Base-by-base conservation (phyloP, 192 early-diverging fungal genomes). In the Coemansia sp. region DNA sequence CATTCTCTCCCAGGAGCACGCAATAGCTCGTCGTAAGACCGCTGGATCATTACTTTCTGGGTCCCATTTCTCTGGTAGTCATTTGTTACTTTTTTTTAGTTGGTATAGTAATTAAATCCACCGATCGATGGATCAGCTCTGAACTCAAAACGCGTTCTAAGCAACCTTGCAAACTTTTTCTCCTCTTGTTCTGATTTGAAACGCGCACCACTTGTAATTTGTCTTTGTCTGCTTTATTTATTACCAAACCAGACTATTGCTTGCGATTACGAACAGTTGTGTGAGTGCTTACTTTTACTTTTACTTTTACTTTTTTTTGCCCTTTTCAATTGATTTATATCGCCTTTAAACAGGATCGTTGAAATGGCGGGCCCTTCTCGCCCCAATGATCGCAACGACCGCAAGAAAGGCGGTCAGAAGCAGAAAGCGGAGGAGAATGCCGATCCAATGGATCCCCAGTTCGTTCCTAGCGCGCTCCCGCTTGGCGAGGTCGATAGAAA, bases 401-500 rank as follows among this genome's bases (percentile, higher is more conserved):
- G 34, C 57, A 59, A 36, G 24, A 59, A 59, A 59, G 57, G 33
- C 57, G 34, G 57, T 18, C 57, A 59, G 16, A 5, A 16, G 34
- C 57, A 59, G 57, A 35, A 59, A 14, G 34, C 30, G 8, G 16
- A 59, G 34, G 21, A 14, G 21, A 35, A n/a, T 10, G 12, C 18
- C 4, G 34, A 33, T 59, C 34, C 34, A 2, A 34, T 69, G n/a
- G 81, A 83, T 64, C 69, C 76, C 26, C 62, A 64, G 58, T 78
- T 64, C 53, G 76, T 78, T 12, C 81, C 81, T 4, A 35, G 36
- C 36, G 76, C 53, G 60, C 69, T 51, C 2, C 56, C 69, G 12
- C 33, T 30, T 23, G 59, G 68, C 7, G 81, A 77, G 62, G 36
- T 75, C 14, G 75, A 75, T 26, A 71, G 69, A 61, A 97, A 97